Evolutionary conservation across 139 green algal species (phyloP).

Genomic region (Chlamydomonas sphaeroides): DNA sequence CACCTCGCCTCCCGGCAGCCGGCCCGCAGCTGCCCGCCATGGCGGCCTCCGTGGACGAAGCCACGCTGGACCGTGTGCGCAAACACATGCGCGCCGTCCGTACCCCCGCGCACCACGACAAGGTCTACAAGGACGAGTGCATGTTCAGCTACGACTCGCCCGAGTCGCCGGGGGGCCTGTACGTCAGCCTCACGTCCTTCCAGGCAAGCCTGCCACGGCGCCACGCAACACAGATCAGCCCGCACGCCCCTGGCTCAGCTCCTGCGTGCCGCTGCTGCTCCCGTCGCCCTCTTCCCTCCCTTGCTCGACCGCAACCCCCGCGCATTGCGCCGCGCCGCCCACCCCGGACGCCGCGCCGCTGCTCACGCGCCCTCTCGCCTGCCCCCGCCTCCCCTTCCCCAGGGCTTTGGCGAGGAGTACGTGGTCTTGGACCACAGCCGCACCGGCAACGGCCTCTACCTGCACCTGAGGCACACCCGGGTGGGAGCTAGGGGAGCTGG

Average conservation of each 20-base stretch:
- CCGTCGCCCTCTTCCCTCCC: too few species aligned
- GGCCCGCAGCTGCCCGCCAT: too few species aligned
- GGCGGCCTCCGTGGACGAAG: conserved; percentile 7
- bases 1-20: too few species aligned
- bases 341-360: too few species aligned
- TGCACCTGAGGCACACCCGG: conserved; percentile 77
- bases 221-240: too few species aligned
- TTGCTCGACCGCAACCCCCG: too few species aligned
- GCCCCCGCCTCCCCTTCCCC: conserved; percentile 7
- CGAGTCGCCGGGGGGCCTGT: conserved; percentile 83
- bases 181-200: conserved; percentile 88
- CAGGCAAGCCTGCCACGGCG: too few species aligned
- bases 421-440: conserved; percentile 80
- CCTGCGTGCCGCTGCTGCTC: too few species aligned
- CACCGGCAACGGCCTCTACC: conserved; percentile 80
- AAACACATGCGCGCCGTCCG: conserved; percentile 21
- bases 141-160: conserved; percentile 88
- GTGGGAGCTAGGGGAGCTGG: too few species aligned
- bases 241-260: too few species aligned
- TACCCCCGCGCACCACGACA: conserved; percentile 8
- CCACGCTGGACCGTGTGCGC: conserved; percentile 5
- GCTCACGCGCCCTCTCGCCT: not conserved
- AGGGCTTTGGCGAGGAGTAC: conserved; percentile 81
- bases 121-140: conserved; percentile 95
- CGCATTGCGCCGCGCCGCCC: too few species aligned